Base-by-base conservation (phyloP, 2,329 filamentous ascomycete genomes). In the Aureobasidium sp. region DNA sequence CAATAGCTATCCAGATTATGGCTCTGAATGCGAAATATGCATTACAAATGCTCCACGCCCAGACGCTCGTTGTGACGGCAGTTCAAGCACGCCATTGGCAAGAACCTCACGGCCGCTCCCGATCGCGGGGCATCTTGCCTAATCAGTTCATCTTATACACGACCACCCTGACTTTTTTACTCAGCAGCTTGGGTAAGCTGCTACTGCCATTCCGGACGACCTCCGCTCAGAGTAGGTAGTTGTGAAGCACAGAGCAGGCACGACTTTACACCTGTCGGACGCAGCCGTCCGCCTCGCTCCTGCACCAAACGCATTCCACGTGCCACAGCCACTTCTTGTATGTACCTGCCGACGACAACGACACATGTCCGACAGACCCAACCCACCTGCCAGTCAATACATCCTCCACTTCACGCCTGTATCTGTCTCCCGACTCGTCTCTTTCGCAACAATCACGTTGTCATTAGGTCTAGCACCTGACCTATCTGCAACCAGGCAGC, bases 21-120 rank as follows among this genome's bases (percentile, higher is more conserved):
- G 34, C 34, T 15, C 2, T 42, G 26, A n/a, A 44, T 57, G 53
- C 34, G 53, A 57, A 57, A 46, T 34, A 27, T n/a, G 53, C 53
- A 57, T 57, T 57, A 57, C 53, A 57, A 57, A 57, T 57, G 53
- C 41, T 42, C 52, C n/a, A 52, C 50, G 50, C 50, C 29, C 32
- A 39, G 41, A 42, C 41, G 20, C 41, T 23, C 44, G 15, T 15
- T 27, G n/a, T 32, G 15, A 46, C 29, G 39, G 27, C 27, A 34
- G 27, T 34, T 17, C 5, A 48, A 57, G 53, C 53, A 57, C 53
- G 53, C 53, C 53, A 57, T 57, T 57, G 23, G 26, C 39, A 20
- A 29, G 15, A 37, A 23, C 23, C 23, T 23, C 47, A 15, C 37
- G 52, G 26, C 36, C 20, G 39, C 17, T 41, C 53, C 39, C 53